Evolutionary conservation across 805 yeast genomes (phyloP).

Genomic region (Blastobotrys terrestris): DNA sequence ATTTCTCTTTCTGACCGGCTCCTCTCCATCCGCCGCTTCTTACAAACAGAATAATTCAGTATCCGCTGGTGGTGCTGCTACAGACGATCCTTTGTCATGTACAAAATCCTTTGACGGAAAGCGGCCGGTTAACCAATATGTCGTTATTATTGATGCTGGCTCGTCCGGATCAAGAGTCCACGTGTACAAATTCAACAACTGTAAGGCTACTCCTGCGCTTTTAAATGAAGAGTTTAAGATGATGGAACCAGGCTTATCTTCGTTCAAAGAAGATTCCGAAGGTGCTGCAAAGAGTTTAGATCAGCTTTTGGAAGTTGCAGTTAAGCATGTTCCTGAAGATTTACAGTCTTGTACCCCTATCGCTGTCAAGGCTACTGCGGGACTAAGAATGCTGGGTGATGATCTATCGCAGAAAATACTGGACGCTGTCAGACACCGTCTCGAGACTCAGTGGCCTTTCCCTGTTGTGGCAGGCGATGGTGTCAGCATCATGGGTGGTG

Average conservation of each 20-base stretch:
- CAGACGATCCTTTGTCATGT: constrained; percentile 23
- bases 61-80: constrained; percentile 1
- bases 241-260: constrained; percentile 89
- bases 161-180: constrained; percentile 96
- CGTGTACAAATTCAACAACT: constrained; percentile 84
- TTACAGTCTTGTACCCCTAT: constrained; percentile 81
- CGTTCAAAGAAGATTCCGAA: constrained; percentile 67
- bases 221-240: constrained; percentile 76
- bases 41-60: neutral
- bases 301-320: constrained; percentile 68
- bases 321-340: constrained; percentile 67
- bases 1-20: neutral
- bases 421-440: constrained; percentile 65
- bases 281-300: constrained; percentile 92
- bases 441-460: constrained; percentile 81
- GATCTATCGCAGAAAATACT: constrained; percentile 67
- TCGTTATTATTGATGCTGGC: constrained; percentile 96
- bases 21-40: neutral
- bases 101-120: constrained; percentile 33
- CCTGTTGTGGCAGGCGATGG: constrained; percentile 86
- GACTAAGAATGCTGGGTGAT: constrained; percentile 78
- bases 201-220: constrained; percentile 76
- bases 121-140: constrained; percentile 51
- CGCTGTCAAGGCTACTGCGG: constrained; percentile 98
- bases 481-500: constrained; percentile 89